phyloP scores from a whole-genome alignment of 305 asterid species.

The Fraxinus sp. region DNA sequence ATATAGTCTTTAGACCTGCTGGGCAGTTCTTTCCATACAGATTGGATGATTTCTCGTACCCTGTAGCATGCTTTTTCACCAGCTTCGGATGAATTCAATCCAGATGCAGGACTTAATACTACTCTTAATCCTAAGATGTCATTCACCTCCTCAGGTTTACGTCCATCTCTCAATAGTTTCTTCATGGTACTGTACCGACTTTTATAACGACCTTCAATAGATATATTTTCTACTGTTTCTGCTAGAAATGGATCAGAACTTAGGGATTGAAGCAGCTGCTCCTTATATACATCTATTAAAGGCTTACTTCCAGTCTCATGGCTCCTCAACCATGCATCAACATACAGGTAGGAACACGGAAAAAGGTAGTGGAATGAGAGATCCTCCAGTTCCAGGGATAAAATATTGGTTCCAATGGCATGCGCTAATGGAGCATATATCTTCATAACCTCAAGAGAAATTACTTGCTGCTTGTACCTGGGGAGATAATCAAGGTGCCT shows the following conservation, averaged over 20 bases:
- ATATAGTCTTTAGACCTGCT: slow-evolving; percentile 84
- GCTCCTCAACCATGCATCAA: slow-evolving; percentile 82
- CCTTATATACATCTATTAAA: slow-evolving; percentile 58
- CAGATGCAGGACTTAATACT: slow-evolving; percentile 49
- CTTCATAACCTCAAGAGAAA: slow-evolving; percentile 76
- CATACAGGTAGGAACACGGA: slow-evolving; percentile 74
- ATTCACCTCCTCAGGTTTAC: slow-evolving; percentile 82
- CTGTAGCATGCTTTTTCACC: slow-evolving; percentile 87
- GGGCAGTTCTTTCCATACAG: slow-evolving; percentile 79
- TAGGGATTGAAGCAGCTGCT: slow-evolving; percentile 62
- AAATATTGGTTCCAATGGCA: slow-evolving; percentile 60
- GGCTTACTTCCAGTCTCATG: slow-evolving; percentile 63
- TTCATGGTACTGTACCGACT: slow-evolving; percentile 94
- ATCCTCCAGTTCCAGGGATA: slow-evolving; percentile 82
- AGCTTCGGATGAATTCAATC: slow-evolving; percentile 29
- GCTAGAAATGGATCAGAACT: slow-evolving; percentile 48
- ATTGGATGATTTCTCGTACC: slow-evolving; percentile 65
- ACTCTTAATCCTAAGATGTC: slow-evolving; percentile 84
- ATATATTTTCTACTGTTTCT: slow-evolving; percentile 48
- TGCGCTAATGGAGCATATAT: slow-evolving; percentile 90
- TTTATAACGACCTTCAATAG: slow-evolving; percentile 74
- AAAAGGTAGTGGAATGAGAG: slow-evolving; percentile 78
- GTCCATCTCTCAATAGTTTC: slow-evolving; percentile 82
- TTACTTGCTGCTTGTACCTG: slow-evolving; percentile 70
- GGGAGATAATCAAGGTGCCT: slow-evolving; percentile 79